Percentiles rank a stretch among this genome's conserved stretches.
These are phyloP conservation scores for Suhomyces faveliae DNA, from an alignment of 805 yeast species.

Conservation along the genomic window DNA sequence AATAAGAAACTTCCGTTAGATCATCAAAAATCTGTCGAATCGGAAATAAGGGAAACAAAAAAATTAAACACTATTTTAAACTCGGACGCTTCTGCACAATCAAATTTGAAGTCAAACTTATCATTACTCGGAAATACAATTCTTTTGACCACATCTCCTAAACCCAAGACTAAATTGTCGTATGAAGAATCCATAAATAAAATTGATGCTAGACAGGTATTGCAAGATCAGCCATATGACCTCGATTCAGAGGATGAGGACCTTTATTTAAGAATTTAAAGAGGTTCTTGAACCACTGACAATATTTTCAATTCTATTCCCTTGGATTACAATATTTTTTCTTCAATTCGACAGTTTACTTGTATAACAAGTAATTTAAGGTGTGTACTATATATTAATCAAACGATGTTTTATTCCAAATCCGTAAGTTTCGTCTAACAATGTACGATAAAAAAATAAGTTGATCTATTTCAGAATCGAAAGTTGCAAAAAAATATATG, in stretches of 20 bases:
- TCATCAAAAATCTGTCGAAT: slow-evolving; percentile 21
- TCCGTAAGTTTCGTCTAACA: background rate
- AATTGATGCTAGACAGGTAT: slow-evolving; percentile 7
- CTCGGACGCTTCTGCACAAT: background rate
- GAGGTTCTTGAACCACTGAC: background rate
- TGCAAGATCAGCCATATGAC: slow-evolving; percentile 8
- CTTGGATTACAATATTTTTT: background rate
- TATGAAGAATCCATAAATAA: slow-evolving; percentile 7
- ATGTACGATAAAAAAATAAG: background rate
- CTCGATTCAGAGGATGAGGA: background rate
- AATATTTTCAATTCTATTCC: background rate
- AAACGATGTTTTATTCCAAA: background rate
- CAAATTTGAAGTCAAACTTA: slow-evolving; percentile 11
- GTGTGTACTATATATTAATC: background rate
- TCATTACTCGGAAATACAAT: slow-evolving; percentile 21
- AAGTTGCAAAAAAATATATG: slow-evolving; percentile 11
- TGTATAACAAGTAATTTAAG: background rate
- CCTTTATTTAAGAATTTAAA: too few species aligned
- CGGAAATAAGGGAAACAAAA: slow-evolving; percentile 17
- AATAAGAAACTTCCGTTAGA: slow-evolving; percentile 14
- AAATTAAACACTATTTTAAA: slow-evolving; percentile 13
- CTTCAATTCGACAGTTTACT: background rate
- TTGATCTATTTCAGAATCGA: background rate
- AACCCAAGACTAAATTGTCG: background rate
- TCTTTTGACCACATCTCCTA: slow-evolving; percentile 12